phyloP scores from a whole-genome alignment of 495 filamentous ascomycete genomes.

The Evansstolkia leycettana region DNA sequence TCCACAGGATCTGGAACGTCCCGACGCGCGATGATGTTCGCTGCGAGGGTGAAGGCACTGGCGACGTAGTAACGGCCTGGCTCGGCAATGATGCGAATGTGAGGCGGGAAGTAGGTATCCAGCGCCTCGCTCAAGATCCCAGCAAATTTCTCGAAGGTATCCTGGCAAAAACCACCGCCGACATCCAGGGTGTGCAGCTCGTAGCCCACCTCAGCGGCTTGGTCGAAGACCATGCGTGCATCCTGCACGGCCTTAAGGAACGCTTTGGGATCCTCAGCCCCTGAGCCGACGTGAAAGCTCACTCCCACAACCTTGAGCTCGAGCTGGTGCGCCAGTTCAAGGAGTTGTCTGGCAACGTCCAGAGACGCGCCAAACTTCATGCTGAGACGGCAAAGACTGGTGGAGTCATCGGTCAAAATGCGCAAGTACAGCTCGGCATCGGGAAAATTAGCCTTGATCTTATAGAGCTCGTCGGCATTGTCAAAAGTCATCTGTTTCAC shows the following conservation, averaged over 20 bases:
- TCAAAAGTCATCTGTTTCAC: conserved; percentile 99
- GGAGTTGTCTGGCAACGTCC: conserved; percentile 63
- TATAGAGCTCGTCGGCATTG: conserved; percentile 94
- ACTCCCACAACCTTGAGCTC: conserved; percentile 93
- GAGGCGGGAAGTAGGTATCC: conserved; percentile 74
- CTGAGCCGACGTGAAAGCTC: conserved; percentile 96
- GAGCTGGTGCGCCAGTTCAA: conserved; percentile 73
- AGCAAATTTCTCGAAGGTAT: conserved; percentile 87
- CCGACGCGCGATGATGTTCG: conserved; percentile 91
- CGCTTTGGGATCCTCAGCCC: conserved; percentile 77
- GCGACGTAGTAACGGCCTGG: conserved; percentile 93
- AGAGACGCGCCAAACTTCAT: conserved; percentile 92
- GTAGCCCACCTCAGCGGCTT: conserved; percentile 66
- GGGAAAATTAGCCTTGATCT: conserved; percentile 84
- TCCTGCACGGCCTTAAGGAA: conserved; percentile 86
- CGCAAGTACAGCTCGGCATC: conserved; percentile 84
- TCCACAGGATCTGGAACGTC: conserved; percentile 54
- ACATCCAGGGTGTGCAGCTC: conserved; percentile 82
- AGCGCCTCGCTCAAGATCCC: conserved; percentile 65
- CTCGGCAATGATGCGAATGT: conserved; percentile 86
- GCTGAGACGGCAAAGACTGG: conserved; percentile 84
- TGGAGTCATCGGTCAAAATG: conserved; percentile 92
- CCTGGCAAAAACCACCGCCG: conserved; percentile 80
- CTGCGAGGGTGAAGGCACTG: conserved; percentile 83
- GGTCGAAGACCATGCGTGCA: conserved; percentile 79